Conservation (phyloP, 2,329 filamentous ascomycete genomes). For the Ophiostoma sp. region DNA sequence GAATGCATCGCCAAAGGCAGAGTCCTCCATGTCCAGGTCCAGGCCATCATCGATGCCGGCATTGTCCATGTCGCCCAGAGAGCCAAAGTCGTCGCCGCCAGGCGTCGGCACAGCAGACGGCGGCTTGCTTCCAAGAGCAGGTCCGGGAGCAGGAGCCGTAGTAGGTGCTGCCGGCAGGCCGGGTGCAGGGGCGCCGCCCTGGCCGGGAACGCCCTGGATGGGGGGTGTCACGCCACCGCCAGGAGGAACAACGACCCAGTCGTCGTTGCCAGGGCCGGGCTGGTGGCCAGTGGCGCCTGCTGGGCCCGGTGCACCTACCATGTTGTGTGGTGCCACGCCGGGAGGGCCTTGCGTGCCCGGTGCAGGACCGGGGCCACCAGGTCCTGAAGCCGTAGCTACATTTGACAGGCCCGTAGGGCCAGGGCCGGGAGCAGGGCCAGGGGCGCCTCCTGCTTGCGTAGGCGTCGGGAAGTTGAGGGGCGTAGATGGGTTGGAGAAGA, state of each 20-base stretch:
- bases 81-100: constrained; percentile 52
- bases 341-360: background rate
- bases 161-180: constrained; percentile 8
- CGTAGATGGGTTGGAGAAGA: constrained; percentile 55
- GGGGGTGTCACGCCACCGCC: constrained; percentile 46
- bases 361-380: constrained; percentile 40
- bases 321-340: too few species aligned
- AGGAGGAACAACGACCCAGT: constrained; percentile 72
- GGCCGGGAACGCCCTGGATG: constrained; percentile 20
- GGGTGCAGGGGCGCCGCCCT: background rate
- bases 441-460: constrained; percentile 39
- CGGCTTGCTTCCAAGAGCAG: constrained; percentile 34
- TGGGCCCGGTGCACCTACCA: background rate
- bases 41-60: constrained; percentile 63
- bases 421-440: constrained; percentile 26
- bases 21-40: constrained; percentile 69
- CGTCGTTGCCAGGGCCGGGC: constrained; percentile 38
- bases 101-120: constrained; percentile 44
- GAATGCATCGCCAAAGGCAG: constrained; percentile 74
- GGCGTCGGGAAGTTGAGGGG: constrained; percentile 57
- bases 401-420: constrained; percentile 43
- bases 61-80: constrained; percentile 61
- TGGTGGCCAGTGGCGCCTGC: constrained; percentile 9
- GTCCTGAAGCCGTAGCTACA: constrained; percentile 49
- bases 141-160: background rate